Base-by-base conservation (phyloP, 1,284 basidiomycete species). In the Ustilago sp. region DNA sequence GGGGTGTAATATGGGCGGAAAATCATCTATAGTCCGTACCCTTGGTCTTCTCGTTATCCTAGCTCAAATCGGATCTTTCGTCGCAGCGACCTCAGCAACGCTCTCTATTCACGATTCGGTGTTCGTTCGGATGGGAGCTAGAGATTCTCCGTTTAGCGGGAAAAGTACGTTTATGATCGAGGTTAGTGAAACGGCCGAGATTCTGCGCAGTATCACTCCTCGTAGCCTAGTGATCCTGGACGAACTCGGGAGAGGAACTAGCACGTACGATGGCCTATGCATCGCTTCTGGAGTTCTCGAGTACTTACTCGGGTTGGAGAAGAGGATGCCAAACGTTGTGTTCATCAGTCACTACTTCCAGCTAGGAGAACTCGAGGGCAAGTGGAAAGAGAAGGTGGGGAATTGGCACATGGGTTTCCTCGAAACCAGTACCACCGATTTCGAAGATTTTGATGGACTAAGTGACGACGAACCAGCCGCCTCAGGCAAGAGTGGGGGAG, bases 161-260 rank as follows among this genome's bases (percentile, higher is more conserved):
- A 91, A 93, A 28, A 94, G 93, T 1, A 98, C 95, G 12, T 96
- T 95, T 83, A 95, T 97, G 94, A 93, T 97, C 0, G 96, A 99
- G 87, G 92, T 98, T 88, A 89, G 91, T 8, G 95, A 98, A 86
- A 98, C 95, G 0, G 93, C 92, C 79, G 93, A 97, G 75, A 95
- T 98, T 64, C 87, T 98, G 17, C 80, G 82, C 36, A 61, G 73
- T 1, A 80, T 85, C 0, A 86, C 86, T 2, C 35, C 64, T 0
- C 72, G 82, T 0, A 93, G 61, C 1, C 69, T 85, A 4, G 81
- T 85, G 4, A 68, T 85, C 4, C 61, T 84, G 7, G 82, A 84
- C 56, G 83, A 85, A 52, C 65, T 83, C 1, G 81, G 81, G 0
- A 52, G 80, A 0, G 80, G 80, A 0, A 83, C 76, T 4, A 71